Percentiles rank a stretch among this genome's conserved stretches.
Conservation (phyloP, 2,329 filamentous ascomycete genomes). For the Botrytis sinoallii region DNA sequence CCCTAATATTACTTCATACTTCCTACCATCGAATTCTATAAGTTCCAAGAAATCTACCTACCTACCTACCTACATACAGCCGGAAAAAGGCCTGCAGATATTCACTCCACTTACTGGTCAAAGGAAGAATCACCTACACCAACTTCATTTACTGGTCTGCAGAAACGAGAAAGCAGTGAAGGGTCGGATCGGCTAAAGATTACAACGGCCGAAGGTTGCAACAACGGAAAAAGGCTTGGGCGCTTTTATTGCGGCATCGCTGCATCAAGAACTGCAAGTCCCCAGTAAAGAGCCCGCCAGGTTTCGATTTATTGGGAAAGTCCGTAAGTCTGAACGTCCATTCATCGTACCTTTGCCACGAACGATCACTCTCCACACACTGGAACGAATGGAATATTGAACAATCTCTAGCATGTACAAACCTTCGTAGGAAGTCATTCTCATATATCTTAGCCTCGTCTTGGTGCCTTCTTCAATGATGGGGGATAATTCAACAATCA, state of each 20-base stretch:
- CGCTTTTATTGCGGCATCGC: conserved; percentile 17
- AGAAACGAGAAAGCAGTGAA: conserved; percentile 15
- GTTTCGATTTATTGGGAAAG: conserved; percentile 30
- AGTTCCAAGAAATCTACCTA: background rate
- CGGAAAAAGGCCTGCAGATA: conserved; percentile 10
- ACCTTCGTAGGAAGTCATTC: conserved; percentile 25
- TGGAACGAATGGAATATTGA: conserved; percentile 30
- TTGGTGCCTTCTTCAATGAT: conserved; percentile 26
- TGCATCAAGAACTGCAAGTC: conserved; percentile 31
- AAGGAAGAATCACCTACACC: conserved; percentile 9
- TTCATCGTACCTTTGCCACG: conserved; percentile 27
- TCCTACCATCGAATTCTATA: background rate
- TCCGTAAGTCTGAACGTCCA: conserved; percentile 28
- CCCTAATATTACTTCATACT: background rate
- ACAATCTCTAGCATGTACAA: conserved; percentile 32
- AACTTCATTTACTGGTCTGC: conserved; percentile 20
- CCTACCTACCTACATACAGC: background rate
- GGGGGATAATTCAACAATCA: conserved; percentile 32
- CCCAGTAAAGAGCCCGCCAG: conserved; percentile 30
- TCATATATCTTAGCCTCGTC: conserved; percentile 23
- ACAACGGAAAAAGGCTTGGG: conserved; percentile 22
- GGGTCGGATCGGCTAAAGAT: conserved; percentile 30
- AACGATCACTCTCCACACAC: conserved; percentile 22
- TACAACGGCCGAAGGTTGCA: conserved; percentile 29
- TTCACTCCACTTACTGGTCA: background rate